These are phyloP conservation scores for Ceratorhiza oryzae-sativae DNA, from an alignment of 1,284 basidiomycete species.

Conservation along the genomic window DNA sequence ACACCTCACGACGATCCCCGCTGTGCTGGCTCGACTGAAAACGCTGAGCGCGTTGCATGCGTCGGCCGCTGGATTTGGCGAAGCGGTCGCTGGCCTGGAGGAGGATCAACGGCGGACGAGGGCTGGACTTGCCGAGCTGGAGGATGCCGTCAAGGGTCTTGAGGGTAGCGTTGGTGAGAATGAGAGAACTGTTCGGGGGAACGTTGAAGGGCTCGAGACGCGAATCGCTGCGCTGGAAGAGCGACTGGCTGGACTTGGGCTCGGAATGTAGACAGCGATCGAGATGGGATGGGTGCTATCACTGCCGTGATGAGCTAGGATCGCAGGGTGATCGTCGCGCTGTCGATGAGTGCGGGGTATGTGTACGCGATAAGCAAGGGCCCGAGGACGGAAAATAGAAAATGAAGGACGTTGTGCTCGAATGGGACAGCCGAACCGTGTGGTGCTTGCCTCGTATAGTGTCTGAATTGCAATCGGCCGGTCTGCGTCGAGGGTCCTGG, in stretches of 20 bases:
- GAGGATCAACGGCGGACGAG: constrained; percentile 67
- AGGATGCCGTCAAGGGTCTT: constrained; percentile 71
- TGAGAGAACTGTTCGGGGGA: constrained; percentile 69
- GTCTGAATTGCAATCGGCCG: not conserved
- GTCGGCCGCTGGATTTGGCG: constrained; percentile 74
- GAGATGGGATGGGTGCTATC: constrained; percentile 2
- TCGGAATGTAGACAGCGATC: constrained; percentile 31
- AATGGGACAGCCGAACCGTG: not conserved
- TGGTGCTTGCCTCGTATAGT: constrained; percentile 7
- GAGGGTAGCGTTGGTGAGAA: constrained; percentile 81
- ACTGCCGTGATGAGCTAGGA: not conserved
- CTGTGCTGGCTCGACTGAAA: constrained; percentile 86
- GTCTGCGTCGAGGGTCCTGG: constrained; percentile 24
- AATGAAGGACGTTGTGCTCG: not conserved
- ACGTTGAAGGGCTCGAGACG: constrained; percentile 73
- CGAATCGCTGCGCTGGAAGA: constrained; percentile 64
- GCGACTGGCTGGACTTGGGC: constrained; percentile 56
- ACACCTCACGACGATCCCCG: constrained; percentile 86
- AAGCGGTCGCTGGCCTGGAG: constrained; percentile 65
- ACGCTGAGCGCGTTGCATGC: constrained; percentile 85
- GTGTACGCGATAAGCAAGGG: constrained; percentile 41
- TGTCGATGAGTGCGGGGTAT: not conserved
- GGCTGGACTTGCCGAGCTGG: constrained; percentile 71
- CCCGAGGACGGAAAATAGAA: constrained; percentile 32
- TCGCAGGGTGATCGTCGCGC: constrained; percentile 9